Evolutionary conservation across 345 rosid species (phyloP), one percentile per base, ranked within the genome.

Genomic region (Hevea brasiliensis): DNA sequence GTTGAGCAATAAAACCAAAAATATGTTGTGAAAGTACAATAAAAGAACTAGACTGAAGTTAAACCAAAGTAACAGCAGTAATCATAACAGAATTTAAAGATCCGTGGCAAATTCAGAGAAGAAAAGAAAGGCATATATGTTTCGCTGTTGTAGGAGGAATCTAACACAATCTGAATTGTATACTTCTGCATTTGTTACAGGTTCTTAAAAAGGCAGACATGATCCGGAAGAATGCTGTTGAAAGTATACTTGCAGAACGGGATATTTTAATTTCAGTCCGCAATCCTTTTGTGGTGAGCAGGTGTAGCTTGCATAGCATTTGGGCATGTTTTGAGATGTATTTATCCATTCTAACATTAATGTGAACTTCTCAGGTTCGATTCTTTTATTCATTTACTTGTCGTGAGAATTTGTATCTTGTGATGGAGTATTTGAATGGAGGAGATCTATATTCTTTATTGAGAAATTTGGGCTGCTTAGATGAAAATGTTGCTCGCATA

Each of bases 231-330:
- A 96, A 96, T 88, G 99, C 99, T 66, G 99, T 96, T 73, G 99
- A 96, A 88, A 96, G 99, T 78, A 96, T 96, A 76, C 81, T 93
- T 75, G 99, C 99, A 0, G 99, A 96, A 83, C 96, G 99, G n/a
- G 95, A 96, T 87, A 96, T 96, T 83, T 85, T 96, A 85, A 96
- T 96, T 76, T 90, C 96, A 65, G 99, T 96, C 66, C 96, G 97
- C 78, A 96, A 96, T 81, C 99, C 99, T 72, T 96, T 96, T 90
- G 99, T 96, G 99, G 99, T 96, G 84, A 93, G 99, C 77, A 77
- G 81, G 81, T 84, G 82, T 83, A 75, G 64, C 85, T 82, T 77
- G 70, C 45, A 61, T 72, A 76, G 75, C 29, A 68, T 65, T 64
- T 82, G 69, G 67, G 56, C 51, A 65, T 79, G 63, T 56, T 40